Evolutionary conservation across 352 stramenopile species (phyloP), one percentile per base, ranked within the genome.

Genomic region (Aphanomyces stellatus): DNA sequence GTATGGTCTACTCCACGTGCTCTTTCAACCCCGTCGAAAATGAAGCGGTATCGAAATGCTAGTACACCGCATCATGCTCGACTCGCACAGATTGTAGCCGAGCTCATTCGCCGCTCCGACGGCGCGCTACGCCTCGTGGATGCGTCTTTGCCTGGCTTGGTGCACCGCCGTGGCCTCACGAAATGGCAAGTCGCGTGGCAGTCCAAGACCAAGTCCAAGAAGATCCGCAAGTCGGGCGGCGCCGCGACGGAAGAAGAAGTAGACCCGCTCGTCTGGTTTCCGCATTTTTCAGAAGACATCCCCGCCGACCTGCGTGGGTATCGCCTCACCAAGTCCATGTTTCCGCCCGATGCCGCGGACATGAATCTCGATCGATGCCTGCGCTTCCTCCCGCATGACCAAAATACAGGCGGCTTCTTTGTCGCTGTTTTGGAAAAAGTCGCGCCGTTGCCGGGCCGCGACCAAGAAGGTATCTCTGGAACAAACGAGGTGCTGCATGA

Each of bases 361-460:
- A 69, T 10, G 43, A n/a, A 81, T 46, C 71, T 97, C 19, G 73
- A 96, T 53, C 62, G 74, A 7, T 98, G 92, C 71, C 75, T 87
- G 69, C 78, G 92, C n/a, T 79, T 97, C 42, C 72, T 96, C 27
- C 93, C 93, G 13, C 91, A 98, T 62, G 87, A 97, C 69, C 78
- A 96, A 66, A 80, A 98, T 69, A 94, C 88, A 3, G 91, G 90
- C 55, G 93, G 91, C 15, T 98, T 98, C 72, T 98, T 98, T 69
- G 73, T 98, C 25, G 79, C 79, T 25, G 72, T 97, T 8, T 76
- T 98, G 2, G 30, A 78, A 53, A 93, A 93, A 73, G 69, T 71
- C 43, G 43, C 33, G n/a, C 30, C 28, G 30, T 25, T 67, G 3
- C 60, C 60, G 13, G 60, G 60, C 7, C 15, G 0, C 17, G 22